Evolutionary conservation across 23 red algal species (phyloP).

Genomic region (Agarophyton chilense): DNA sequence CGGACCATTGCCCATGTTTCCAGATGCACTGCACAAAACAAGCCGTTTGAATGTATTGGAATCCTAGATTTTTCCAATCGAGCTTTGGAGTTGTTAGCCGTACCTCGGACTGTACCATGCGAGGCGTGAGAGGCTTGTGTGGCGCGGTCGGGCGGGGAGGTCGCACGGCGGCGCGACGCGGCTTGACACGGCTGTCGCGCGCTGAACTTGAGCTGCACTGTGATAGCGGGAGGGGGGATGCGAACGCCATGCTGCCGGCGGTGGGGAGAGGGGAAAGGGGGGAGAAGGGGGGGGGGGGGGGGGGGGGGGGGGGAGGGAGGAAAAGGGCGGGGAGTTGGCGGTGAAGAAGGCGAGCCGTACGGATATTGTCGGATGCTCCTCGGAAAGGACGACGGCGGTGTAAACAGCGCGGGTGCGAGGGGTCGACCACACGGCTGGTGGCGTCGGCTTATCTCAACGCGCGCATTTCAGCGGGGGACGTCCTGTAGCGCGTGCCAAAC

Average conservation of each 20-base stretch:
- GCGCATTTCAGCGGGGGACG: too few species aligned
- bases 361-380: too few species aligned
- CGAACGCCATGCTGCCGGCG: not conserved
- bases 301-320: not conserved
- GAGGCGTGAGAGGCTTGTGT: not conserved
- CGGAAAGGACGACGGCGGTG: too few species aligned
- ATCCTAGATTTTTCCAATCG: constrained; percentile 86
- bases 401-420: too few species aligned
- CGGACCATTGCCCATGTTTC: constrained; percentile 68
- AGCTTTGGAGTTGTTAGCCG: constrained; percentile 2
- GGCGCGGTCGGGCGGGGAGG: not conserved
- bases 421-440: too few species aligned
- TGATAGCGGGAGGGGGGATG: not conserved
- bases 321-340: too few species aligned
- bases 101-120: constrained; percentile 19
- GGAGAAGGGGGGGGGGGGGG: not conserved
- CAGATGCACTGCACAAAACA: constrained; percentile 75
- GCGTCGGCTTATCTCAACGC: too few species aligned
- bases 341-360: too few species aligned
- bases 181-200: not conserved
- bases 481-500: too few species aligned
- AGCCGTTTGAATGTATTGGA: constrained; percentile 87
- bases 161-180: not conserved
- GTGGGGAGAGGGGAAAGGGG: not conserved
- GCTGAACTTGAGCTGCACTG: not conserved